Evolutionary conservation across 129 eudicot species (phyloP), one percentile per base, ranked within the genome.

Genomic region (Lonicera japonica): DNA sequence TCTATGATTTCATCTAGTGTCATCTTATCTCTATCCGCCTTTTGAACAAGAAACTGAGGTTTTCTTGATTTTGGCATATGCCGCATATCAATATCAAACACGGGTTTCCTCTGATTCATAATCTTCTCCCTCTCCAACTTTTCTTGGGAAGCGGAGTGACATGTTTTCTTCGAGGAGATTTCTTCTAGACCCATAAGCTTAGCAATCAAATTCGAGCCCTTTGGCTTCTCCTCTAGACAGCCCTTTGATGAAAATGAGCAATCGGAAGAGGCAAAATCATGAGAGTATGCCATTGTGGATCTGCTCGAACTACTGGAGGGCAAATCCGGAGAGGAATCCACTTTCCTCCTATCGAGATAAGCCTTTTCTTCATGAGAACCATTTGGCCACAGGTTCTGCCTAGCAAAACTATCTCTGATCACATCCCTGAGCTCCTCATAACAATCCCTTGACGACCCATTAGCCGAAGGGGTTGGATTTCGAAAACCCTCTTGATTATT

Each of bases 111-210:
- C 60, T 43, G 75, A 50, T 70, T 80, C 61, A 54, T 54, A 21
- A 72, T 23, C 50, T 54, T 73, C 48, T 66, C 80, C 17, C 50
- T 59, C n/a, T 71, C 77, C 64, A 48, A 61, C 23, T 62, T 69
- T 17, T 71, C 81, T 45, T 15, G 58, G 12, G 77, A 64, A 53
- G 45, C 60, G 11, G 68, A 65, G 13, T 64, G 74, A 29, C 2
- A 29, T 1, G 36, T 29, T 29, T 29, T 43, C 50, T 43, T 43
- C 45, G 41, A 34, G 0, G 72, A 64, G 6, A 75, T 20, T 23
- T 81, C 87, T 54, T 89, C 96, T 11, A 89, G 60, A 29, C 97
- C 97, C 97, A 89, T 89, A 21, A 89, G 95, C 79, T 80, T 89
- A 21, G 89, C 90, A 50, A 89, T 69, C 67, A 80, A 69, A 79